Evolutionary conservation across 2,329 filamentous ascomycete genomes (phyloP), one percentile per base, ranked within the genome.

Genomic region (Colletotrichum musae): DNA sequence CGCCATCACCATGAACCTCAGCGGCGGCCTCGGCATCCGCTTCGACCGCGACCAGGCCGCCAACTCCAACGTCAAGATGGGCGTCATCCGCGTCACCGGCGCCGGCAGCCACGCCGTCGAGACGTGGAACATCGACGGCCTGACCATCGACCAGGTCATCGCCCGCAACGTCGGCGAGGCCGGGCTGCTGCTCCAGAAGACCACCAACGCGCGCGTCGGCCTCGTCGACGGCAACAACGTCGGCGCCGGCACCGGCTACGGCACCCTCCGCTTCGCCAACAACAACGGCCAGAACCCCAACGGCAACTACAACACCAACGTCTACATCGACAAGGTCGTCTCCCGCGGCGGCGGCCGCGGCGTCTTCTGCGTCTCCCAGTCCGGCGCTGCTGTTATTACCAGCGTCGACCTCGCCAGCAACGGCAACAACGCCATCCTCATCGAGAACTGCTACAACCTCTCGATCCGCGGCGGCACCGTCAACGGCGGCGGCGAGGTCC

Each of bases 371-470:
- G 87, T 89, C 2, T 88, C 86, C 0, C 79, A 85, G 72, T 88
- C 86, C 0, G 87, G 87, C 1, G 87, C 78, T n/a, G 85, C 80
- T 2, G 82, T 81, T 9, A 89, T 89, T 64, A 76, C 75, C 9
- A 79, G 71, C 5, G 77, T 88, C 18, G 86, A 89, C 71, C 79
- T 89, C 1, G 81, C 85, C 0, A 77, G 79, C 71, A 89, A 88
- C 56, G 87, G 83, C 0, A 87, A 86, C 74, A 89, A 89, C 65
- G 84, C 87, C 0, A 81, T 89, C 21, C 79, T 89, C 1, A 85
- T 89, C 32, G 87, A 89, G 80, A 89, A 89, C 76, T 89, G 87
- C 78, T 89, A 89, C 75, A 86, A 86, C 59, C 71, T 89, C 39
- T 76, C 78, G 1, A 88, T 89, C 74, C 77, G 74, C 2, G 82